A percentile compares a stretch with the other conserved stretches of the same genome.
Evolutionary conservation across 768 basidiomycete species (phyloP).

Genomic region (Hypholoma sublateritium): DNA sequence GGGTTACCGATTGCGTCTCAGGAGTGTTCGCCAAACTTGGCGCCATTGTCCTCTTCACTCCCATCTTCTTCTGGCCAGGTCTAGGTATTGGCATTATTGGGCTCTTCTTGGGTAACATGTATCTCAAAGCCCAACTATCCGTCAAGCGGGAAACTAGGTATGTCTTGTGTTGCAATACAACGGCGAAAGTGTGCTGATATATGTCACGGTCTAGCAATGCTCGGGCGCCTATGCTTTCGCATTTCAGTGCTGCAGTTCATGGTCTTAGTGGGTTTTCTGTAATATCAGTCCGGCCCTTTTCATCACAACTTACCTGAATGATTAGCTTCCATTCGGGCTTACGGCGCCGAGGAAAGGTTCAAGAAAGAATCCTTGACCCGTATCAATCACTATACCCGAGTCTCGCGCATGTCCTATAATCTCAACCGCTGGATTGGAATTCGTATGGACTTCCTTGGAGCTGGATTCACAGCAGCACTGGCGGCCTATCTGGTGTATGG

Average conservation of each 20-base stretch:
- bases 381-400: constrained; percentile 50
- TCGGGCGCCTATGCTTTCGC: constrained; percentile 18
- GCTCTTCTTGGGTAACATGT: constrained; percentile 36
- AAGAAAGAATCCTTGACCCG: constrained; percentile 41
- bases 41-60: constrained; percentile 41
- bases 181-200: background rate
- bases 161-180: background rate
- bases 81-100: constrained; percentile 38
- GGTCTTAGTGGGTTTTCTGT: constrained; percentile 41
- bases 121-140: constrained; percentile 41
- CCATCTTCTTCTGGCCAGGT: constrained; percentile 41
- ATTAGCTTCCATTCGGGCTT: constrained; percentile 57
- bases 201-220: constrained; percentile 15
- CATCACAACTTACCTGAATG: constrained; percentile 8
- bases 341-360: constrained; percentile 54
- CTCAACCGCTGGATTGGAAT: constrained; percentile 44
- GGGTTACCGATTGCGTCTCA: constrained; percentile 27
- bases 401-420: constrained; percentile 46
- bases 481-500: constrained; percentile 55
- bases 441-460: constrained; percentile 58
- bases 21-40: constrained; percentile 39
- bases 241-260: constrained; percentile 39
- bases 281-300: background rate
- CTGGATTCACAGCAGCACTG: constrained; percentile 52
- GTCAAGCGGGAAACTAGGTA: constrained; percentile 38